A percentile compares a stretch with the other conserved stretches of the same genome.
Evolutionary conservation across 1,139 yeast genomes (phyloP).

Genomic region (Protomyces inundatus): DNA sequence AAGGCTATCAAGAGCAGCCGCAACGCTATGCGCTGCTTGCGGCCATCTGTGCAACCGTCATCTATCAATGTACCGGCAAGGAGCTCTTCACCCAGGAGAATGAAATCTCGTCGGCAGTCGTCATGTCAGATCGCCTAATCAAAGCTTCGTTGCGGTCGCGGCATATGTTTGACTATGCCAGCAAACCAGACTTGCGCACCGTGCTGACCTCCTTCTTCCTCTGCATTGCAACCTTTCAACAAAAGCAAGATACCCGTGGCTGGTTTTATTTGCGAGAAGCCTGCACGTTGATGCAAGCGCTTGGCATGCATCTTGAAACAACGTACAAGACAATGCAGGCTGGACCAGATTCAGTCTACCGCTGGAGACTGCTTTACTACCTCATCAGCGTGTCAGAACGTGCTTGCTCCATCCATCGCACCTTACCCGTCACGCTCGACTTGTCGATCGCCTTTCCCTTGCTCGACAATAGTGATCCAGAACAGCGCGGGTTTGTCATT

Average conservation of each 20-base stretch:
- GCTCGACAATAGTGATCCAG: not conserved
- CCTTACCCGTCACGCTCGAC: not conserved
- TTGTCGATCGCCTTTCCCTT: not conserved
- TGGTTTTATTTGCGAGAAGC: not conserved
- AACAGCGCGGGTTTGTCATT: not conserved
- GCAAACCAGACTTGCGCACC: not conserved
- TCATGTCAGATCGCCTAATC: not conserved
- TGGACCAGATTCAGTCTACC: not conserved
- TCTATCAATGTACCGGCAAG: not conserved
- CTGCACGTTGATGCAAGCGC: not conserved
- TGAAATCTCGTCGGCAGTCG: not conserved
- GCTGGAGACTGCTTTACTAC: not conserved
- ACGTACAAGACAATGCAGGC: not conserved
- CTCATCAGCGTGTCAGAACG: not conserved
- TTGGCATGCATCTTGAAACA: not conserved
- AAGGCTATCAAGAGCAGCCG: not conserved
- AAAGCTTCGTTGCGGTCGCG: not conserved
- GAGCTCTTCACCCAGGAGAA: slow-evolving; percentile 1
- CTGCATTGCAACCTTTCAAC: slow-evolving; percentile 1
- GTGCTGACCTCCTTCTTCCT: not conserved
- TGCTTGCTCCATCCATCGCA: not conserved
- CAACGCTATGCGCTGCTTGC: not conserved
- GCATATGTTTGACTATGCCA: not conserved
- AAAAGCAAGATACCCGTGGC: not conserved
- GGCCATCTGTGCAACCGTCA: not conserved